These are phyloP conservation scores for Xylaria polymorpha DNA, from an alignment of 2,329 filamentous ascomycete genomes.

Conservation along the genomic window DNA sequence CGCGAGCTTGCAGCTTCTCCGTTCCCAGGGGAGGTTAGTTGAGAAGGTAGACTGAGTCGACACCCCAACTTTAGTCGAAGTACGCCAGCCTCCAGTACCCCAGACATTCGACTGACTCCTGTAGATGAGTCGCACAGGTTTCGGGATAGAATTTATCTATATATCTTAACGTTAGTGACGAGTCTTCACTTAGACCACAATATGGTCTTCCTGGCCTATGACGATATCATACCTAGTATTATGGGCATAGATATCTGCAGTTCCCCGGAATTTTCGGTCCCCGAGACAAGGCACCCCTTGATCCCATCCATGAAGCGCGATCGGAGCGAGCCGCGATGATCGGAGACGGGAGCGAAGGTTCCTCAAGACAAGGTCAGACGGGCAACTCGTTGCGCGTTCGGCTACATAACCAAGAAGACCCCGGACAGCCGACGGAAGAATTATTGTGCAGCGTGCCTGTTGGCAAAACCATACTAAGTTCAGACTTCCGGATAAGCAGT, in stretches of 20 bases:
- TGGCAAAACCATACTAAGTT: not conserved
- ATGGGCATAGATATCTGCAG: not conserved
- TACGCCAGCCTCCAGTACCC: not conserved
- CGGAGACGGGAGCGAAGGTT: not conserved
- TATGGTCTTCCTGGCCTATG: too few species aligned
- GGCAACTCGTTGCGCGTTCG: slow-evolving; percentile 9
- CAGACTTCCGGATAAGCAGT: not conserved
- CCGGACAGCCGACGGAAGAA: not conserved
- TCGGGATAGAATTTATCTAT: not conserved
- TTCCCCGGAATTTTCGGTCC: not conserved
- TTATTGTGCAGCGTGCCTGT: not conserved
- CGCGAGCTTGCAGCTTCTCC: slow-evolving; percentile 25
- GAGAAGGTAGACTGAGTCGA: not conserved
- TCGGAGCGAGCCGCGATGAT: not conserved
- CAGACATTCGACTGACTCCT: not conserved
- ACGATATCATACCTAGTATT: too few species aligned
- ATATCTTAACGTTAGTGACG: not conserved
- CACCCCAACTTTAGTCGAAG: not conserved
- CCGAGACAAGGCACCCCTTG: not conserved
- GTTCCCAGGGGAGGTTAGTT: slow-evolving; percentile 22
- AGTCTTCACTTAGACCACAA: not conserved
- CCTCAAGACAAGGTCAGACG: not conserved
- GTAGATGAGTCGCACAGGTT: not conserved
- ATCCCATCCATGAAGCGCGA: not conserved
- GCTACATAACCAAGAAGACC: not conserved